Evolutionary conservation across 495 filamentous ascomycete species (phyloP).

Genomic region (Corynascus novoguineensis): DNA sequence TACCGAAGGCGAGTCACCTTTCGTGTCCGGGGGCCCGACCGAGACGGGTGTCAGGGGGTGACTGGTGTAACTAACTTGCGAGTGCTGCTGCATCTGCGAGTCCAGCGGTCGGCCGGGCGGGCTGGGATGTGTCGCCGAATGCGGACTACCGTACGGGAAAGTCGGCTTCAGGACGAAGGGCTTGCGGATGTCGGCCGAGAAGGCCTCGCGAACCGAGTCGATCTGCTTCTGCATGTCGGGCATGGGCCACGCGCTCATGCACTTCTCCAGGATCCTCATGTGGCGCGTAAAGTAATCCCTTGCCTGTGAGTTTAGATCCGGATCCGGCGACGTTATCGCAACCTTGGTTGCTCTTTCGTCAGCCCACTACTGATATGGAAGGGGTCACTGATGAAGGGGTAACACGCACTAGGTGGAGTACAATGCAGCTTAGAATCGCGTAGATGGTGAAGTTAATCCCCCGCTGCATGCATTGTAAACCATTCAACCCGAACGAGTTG

Average conservation of each 20-base stretch:
- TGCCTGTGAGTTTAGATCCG: conserved; percentile 77
- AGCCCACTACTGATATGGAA: not conserved
- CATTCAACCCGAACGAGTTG: conserved; percentile 68
- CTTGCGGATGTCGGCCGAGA: conserved; percentile 78
- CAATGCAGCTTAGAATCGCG: conserved; percentile 82
- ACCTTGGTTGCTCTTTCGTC: conserved; percentile 49
- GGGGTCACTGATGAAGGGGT: not conserved
- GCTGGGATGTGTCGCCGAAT: conserved; percentile 52
- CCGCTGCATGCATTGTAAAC: conserved; percentile 86
- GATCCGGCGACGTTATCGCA: conserved; percentile 89
- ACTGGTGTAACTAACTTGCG: conserved; percentile 69
- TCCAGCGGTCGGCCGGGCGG: conserved; percentile 49
- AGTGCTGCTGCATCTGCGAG: conserved; percentile 51
- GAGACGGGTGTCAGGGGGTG: conserved; percentile 82
- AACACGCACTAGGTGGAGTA: conserved; percentile 88
- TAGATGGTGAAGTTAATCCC: conserved; percentile 97
- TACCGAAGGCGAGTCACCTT: conserved; percentile 73
- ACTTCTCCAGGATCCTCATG: conserved; percentile 90
- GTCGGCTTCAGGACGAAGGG: conserved; percentile 84
- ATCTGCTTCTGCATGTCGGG: conserved; percentile 90
- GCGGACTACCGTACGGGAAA: conserved; percentile 85
- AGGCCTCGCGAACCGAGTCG: conserved; percentile 82
- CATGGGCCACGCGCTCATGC: conserved; percentile 80
- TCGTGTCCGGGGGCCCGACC: conserved; percentile 64
- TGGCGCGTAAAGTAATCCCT: conserved; percentile 89